A percentile compares a stretch with the other conserved stretches of the same genome.
Conservation (phyloP, 2,329 filamentous ascomycete species). For the Aspergillus spinulosporus region DNA sequence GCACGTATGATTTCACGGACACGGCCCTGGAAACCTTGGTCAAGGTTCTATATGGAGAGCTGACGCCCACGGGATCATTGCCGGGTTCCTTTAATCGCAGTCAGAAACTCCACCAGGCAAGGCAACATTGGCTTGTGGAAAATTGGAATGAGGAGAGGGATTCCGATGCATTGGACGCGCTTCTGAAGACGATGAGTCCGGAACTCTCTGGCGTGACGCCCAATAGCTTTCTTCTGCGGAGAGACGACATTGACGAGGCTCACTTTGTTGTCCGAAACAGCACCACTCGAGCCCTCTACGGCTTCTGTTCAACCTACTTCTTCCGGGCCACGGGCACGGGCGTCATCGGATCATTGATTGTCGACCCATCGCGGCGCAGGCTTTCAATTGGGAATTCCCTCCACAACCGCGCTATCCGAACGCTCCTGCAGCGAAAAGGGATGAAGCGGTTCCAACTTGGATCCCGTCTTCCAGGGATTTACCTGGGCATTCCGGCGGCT, state of each 20-base stretch:
- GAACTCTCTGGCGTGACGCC: slow-evolving; percentile 69
- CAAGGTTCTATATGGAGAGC: slow-evolving; percentile 77
- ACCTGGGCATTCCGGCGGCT: slow-evolving; percentile 74
- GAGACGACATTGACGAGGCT: slow-evolving; percentile 70
- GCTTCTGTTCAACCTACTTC: slow-evolving; percentile 88
- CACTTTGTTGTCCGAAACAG: slow-evolving; percentile 94
- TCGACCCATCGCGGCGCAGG: slow-evolving; percentile 81
- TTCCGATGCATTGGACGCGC: slow-evolving; percentile 67
- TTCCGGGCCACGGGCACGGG: slow-evolving; percentile 68
- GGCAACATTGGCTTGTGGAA: slow-evolving; percentile 93
- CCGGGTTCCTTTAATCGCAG: slow-evolving; percentile 79
- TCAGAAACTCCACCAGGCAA: slow-evolving; percentile 82
- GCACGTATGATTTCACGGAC: slow-evolving; percentile 95
- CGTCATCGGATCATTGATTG: slow-evolving; percentile 81
- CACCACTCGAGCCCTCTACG: slow-evolving; percentile 85
- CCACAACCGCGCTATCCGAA: slow-evolving; percentile 79
- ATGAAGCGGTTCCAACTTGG: slow-evolving; percentile 82
- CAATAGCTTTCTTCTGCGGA: slow-evolving; percentile 72
- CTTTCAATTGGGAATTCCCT: slow-evolving; percentile 88
- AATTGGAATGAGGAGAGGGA: slow-evolving; percentile 81
- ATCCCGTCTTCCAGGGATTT: slow-evolving; percentile 77
- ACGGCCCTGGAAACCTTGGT: slow-evolving; percentile 83
- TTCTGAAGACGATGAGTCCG: slow-evolving; percentile 69
- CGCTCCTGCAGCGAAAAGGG: slow-evolving; percentile 68
- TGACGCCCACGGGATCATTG: slow-evolving; percentile 56